A percentile compares a stretch with the other conserved stretches of the same genome.
Evolutionary conservation across 2,329 filamentous ascomycete species (phyloP).

Genomic region (Paracoccidioides brasiliensis): DNA sequence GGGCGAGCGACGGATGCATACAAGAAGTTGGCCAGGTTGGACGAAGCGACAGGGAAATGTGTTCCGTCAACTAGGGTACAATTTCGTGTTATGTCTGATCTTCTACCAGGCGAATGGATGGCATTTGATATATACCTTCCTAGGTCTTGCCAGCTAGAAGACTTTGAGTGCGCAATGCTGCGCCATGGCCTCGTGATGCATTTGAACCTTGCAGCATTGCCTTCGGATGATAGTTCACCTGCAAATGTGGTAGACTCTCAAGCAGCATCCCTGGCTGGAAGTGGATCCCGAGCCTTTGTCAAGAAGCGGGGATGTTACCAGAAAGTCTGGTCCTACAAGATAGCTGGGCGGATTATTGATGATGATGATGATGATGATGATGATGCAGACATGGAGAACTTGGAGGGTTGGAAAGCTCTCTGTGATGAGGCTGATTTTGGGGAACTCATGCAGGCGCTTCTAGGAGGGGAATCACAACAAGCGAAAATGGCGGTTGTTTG

Average conservation of each 20-base stretch:
- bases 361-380: neutral
- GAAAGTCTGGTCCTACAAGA: slow-evolving; percentile 8
- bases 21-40: slow-evolving; percentile 5
- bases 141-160: slow-evolving; percentile 3
- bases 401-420: slow-evolving; percentile 5
- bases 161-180: slow-evolving; percentile 4
- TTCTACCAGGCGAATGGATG: neutral
- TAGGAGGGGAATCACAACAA: slow-evolving; percentile 1
- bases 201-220: neutral
- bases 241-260: neutral
- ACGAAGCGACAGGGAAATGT: neutral
- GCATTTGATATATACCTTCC: slow-evolving; percentile 5
- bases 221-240: neutral
- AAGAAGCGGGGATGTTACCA: neutral
- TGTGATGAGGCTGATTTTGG: slow-evolving; percentile 5
- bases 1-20: slow-evolving; percentile 6
- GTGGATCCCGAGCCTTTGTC: too few relatives aligned
- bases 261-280: neutral
- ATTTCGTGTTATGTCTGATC: slow-evolving; percentile 8
- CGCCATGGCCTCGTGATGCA: slow-evolving; percentile 2
- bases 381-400: neutral
- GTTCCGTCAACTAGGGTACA: neutral
- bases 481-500: slow-evolving; percentile 6
- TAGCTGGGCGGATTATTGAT: neutral
- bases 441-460: slow-evolving; percentile 3